Percentiles rank a stretch among this genome's conserved stretches.
Conservation (phyloP, 805 yeast species). For the Candida awuae region DNA sequence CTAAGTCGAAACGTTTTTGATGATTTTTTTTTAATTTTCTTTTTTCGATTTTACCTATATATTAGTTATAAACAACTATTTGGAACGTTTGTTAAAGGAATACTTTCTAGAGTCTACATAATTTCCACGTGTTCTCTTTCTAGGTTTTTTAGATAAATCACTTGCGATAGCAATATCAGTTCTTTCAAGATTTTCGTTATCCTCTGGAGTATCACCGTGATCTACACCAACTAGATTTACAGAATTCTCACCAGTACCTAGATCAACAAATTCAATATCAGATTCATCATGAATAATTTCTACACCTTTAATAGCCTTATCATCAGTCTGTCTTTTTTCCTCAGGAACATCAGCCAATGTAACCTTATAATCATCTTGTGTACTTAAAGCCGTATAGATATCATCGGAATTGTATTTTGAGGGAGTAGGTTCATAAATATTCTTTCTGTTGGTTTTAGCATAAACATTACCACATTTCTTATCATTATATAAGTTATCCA, state of each 20-base stretch:
- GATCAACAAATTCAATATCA: not conserved
- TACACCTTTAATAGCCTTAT: not conserved
- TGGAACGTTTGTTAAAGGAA: too few species aligned
- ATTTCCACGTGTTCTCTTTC: too few species aligned
- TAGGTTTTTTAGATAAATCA: too few species aligned
- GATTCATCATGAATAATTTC: slow-evolving; percentile 1
- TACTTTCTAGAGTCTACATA: too few species aligned
- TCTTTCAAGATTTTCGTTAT: too few species aligned
- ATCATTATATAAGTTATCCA: not conserved
- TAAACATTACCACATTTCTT: not conserved
- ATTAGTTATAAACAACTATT: too few species aligned
- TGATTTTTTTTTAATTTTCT: too few species aligned
- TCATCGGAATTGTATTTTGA: not conserved
- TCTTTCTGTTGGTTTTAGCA: not conserved
- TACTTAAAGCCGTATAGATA: not conserved
- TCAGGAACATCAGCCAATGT: not conserved
- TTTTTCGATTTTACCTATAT: too few species aligned
- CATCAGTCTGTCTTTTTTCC: too few species aligned
- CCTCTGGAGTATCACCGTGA: not conserved
- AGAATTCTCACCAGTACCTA: not conserved
- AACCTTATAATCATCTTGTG: not conserved
- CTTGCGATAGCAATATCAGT: too few species aligned
- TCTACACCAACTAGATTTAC: not conserved
- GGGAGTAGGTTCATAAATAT: not conserved
- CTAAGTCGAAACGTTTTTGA: too few species aligned